phyloP scores from a whole-genome alignment of 2,329 filamentous ascomycete species.

The Domatiomyces catenatus region DNA sequence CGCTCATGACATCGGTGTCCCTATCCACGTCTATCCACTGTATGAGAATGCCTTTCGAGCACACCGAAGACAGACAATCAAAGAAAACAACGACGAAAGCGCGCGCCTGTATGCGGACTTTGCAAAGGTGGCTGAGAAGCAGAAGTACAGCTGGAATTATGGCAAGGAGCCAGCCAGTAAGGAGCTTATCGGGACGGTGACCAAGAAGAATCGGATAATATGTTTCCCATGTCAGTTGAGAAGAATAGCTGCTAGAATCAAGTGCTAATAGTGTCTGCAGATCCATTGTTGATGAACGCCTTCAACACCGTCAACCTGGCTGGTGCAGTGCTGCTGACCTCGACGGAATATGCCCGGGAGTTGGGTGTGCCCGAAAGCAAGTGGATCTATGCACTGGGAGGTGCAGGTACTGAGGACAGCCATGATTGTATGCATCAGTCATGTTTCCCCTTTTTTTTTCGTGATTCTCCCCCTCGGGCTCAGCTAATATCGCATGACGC shows the following conservation, averaged over 20 bases:
- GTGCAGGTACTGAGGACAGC: constrained; percentile 45
- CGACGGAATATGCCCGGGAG: constrained; percentile 36
- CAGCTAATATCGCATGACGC: constrained; percentile 2
- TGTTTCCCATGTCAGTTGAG: constrained; percentile 45
- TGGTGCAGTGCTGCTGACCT: constrained; percentile 45
- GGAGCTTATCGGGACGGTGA: constrained; percentile 39
- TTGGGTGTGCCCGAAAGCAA: constrained; percentile 39
- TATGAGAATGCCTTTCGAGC: constrained; percentile 52
- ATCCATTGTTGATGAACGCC: constrained; percentile 55
- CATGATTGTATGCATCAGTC: constrained; percentile 32
- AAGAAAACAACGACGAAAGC: constrained; percentile 44
- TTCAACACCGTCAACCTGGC: constrained; percentile 55
- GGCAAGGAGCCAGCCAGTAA: constrained; percentile 31
- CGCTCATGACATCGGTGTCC: constrained; percentile 43
- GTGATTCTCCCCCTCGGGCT: too few relatives aligned
- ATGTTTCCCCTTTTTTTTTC: background rate
- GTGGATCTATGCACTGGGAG: constrained; percentile 51
- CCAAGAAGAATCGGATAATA: constrained; percentile 49
- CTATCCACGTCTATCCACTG: constrained; percentile 52
- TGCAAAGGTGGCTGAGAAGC: constrained; percentile 38
- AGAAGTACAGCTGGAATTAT: constrained; percentile 44
- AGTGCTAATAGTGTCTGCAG: constrained; percentile 23
- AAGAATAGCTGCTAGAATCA: background rate
- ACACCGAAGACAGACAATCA: constrained; percentile 37
- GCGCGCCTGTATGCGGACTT: constrained; percentile 46